phyloP scores from a whole-genome alignment of 768 basidiomycete species.

The Pleurotus sapidus region DNA sequence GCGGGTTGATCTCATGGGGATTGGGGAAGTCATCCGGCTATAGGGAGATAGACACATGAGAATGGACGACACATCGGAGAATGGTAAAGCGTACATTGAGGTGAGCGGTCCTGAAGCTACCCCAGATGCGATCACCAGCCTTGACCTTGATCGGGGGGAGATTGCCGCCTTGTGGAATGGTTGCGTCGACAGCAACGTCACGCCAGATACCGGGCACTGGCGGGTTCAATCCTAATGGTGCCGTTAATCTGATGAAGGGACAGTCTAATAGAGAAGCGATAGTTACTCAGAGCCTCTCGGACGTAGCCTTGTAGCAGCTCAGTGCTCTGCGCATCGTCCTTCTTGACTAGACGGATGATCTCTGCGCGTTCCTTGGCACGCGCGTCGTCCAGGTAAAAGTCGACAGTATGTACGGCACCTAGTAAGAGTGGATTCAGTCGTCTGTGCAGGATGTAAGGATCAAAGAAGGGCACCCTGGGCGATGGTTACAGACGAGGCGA shows the following conservation, averaged over 20 bases:
- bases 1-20: constrained; percentile 34
- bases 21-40: constrained; percentile 41
- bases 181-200: constrained; percentile 25
- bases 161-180: constrained; percentile 32
- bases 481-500: constrained; percentile 41
- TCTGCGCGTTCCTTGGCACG: constrained; percentile 34
- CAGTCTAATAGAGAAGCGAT: neutral
- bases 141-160: constrained; percentile 31
- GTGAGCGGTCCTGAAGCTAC: constrained; percentile 41
- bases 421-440: neutral
- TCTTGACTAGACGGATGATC: constrained; percentile 33
- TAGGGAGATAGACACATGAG: neutral
- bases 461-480: constrained; percentile 32
- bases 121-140: constrained; percentile 38
- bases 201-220: constrained; percentile 43
- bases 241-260: constrained; percentile 8
- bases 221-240: constrained; percentile 26
- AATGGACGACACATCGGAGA: neutral
- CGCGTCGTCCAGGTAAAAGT: constrained; percentile 49
- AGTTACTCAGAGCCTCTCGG: constrained; percentile 48
- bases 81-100: constrained; percentile 28
- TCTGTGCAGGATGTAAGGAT: too few relatives aligned
- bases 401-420: constrained; percentile 46
- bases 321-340: constrained; percentile 26
- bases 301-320: constrained; percentile 45